Percentiles rank a stretch among this genome's conserved stretches.
phyloP scores from a whole-genome alignment of 768 basidiomycete genomes.

The Dentipellis fragilis region DNA sequence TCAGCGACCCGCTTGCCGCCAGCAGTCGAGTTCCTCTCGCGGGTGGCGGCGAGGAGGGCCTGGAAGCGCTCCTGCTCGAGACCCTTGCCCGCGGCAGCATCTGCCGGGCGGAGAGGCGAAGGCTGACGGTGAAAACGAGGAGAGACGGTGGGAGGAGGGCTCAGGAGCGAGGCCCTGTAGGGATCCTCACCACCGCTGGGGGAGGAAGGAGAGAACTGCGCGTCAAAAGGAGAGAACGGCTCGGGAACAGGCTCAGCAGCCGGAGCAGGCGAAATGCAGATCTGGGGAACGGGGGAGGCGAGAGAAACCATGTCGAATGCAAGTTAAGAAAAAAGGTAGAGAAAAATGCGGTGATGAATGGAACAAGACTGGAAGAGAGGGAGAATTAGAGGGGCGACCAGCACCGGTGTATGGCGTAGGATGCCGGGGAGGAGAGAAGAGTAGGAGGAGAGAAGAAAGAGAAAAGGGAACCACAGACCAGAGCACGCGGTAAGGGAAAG shows the following conservation, averaged over 20 bases:
- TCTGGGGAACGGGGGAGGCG: conserved; percentile 45
- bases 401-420: conserved; percentile 23
- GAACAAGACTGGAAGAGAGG: background rate
- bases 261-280: conserved; percentile 61
- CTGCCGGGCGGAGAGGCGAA: conserved; percentile 40
- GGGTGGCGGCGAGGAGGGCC: conserved; percentile 49
- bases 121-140: conserved; percentile 30
- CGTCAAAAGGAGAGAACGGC: conserved; percentile 55
- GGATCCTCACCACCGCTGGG: conserved; percentile 31
- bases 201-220: conserved; percentile 18
- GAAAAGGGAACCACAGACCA: conserved; percentile 10
- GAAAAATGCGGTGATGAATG: conserved; percentile 31
- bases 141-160: conserved; percentile 41
- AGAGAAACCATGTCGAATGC: conserved; percentile 20
- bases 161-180: conserved; percentile 49
- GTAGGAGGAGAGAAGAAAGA: conserved; percentile 17
- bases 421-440: conserved; percentile 25
- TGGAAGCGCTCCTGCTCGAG: conserved; percentile 57
- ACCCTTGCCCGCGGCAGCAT: conserved; percentile 35
- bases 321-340: conserved; percentile 13
- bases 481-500: conserved; percentile 12
- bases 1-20: conserved; percentile 40
- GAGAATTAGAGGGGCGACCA: conserved; percentile 20
- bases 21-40: conserved; percentile 39
- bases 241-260: conserved; percentile 40